Base-by-base conservation (phyloP, 83 land plant genomes). In the Larix sibirica region DNA sequence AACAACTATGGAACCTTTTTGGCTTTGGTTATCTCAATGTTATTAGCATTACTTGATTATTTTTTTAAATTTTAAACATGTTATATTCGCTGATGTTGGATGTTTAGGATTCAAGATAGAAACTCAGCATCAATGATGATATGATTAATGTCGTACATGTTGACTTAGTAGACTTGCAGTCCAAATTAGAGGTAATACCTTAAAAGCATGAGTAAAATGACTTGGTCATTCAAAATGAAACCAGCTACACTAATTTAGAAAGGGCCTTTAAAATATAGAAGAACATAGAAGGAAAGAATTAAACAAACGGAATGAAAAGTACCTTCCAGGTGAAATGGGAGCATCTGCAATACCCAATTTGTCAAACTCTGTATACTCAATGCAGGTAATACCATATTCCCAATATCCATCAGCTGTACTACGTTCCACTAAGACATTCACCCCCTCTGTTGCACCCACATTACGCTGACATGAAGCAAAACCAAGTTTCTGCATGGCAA, bases 341-440 rank as follows among this genome's bases (percentile, higher is more conserved):
- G 85, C 89, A 83, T 85, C 87, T 26, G 84, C 80, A 71, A 96
- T 92, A 7, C 99, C 99, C 84, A 90, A 90, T 83, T 96, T 96
- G 60, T 93, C 94, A 83, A 98, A 94, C 81, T 98, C 99, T n/a
- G 99, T 98, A 87, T 98, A 98, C 63, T 98, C 99, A 74, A 98
- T 90, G 73, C 99, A 98, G 21, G 99, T 93, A 42, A 94, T 59
- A 40, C 95, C 95, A 90, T 96, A 98, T 60, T 86, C 89, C 97
- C 97, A 98, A 12, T 62, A 83, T 64, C 97, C 96, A 83, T 94
- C 89, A 69, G 80, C 86, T 62, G 88, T 89, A 47, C 84, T 94
- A 69, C 86, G 90, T 83, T 98, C 99, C 61, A 95, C 64, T 9
- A 98, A 87, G 26, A 98, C 99, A 89, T 98, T 98, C 26, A 98